These are phyloP conservation scores for Apophysomyces sp. DNA, from an alignment of 371 early-diverging fungal genomes.

Conservation along the genomic window DNA sequence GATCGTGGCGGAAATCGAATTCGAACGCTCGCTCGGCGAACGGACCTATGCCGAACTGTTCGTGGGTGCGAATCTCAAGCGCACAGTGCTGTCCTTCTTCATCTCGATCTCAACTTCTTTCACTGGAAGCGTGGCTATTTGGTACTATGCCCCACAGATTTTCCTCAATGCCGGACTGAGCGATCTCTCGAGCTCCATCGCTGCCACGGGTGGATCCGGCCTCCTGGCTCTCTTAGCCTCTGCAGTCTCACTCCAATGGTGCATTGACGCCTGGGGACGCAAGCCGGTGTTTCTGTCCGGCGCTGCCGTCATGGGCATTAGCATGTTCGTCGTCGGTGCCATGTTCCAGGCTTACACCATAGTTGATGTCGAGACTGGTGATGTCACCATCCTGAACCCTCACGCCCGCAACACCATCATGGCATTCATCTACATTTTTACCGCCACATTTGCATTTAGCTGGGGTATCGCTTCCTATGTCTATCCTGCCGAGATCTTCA, in stretches of 20 bases:
- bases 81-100: constrained; percentile 40
- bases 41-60: constrained; percentile 43
- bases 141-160: constrained; percentile 47
- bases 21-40: constrained; percentile 38
- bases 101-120: constrained; percentile 61
- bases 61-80: constrained; percentile 34
- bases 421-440: constrained; percentile 46
- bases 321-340: constrained; percentile 48
- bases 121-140: constrained; percentile 64
- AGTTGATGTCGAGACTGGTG: constrained; percentile 25
- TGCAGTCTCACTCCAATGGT: constrained; percentile 58
- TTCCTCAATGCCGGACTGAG: constrained; percentile 37
- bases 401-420: constrained; percentile 36
- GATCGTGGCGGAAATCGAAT: constrained; percentile 38
- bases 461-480: constrained; percentile 53
- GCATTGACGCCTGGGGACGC: constrained; percentile 43
- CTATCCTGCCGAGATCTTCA: constrained; percentile 75
- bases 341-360: constrained; percentile 33
- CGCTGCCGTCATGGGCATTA: constrained; percentile 31
- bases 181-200: constrained; percentile 29
- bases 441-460: constrained; percentile 57
- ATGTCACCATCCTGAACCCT: constrained; percentile 21
- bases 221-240: constrained; percentile 39
- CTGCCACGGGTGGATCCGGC: constrained; percentile 40
- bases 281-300: constrained; percentile 48